Evolutionary conservation across 768 basidiomycete species (phyloP).

Genomic region (Pulveroboletus sp.): DNA sequence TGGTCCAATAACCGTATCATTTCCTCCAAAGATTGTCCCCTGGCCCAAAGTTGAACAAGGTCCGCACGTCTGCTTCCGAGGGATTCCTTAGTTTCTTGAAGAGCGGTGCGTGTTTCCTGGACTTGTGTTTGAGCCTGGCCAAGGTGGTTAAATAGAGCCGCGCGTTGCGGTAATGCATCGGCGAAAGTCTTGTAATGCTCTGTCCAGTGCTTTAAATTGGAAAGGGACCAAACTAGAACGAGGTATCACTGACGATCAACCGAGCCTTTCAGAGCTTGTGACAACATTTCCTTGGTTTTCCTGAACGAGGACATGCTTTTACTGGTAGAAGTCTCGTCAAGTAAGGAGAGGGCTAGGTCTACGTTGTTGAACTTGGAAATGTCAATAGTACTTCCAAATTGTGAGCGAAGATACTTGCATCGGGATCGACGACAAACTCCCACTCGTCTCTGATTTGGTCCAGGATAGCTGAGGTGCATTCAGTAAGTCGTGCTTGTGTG

Average conservation of each 20-base stretch:
- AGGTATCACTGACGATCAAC: conserved; percentile 65
- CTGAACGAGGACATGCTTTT: conserved; percentile 77
- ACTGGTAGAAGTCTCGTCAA: conserved; percentile 70
- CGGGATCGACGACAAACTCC: conserved; percentile 80
- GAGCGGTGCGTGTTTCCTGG: conserved; percentile 56
- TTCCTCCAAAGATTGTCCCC: conserved; percentile 89
- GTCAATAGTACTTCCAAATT: conserved; percentile 5
- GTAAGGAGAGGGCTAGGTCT: conserved; percentile 83
- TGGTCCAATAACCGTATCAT: conserved; percentile 94
- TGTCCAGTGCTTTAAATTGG: conserved; percentile 27
- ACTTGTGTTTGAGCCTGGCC: conserved; percentile 71
- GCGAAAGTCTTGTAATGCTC: conserved; percentile 94
- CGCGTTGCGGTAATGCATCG: conserved; percentile 88
- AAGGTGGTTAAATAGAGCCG: conserved; percentile 69
- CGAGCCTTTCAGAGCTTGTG: conserved; percentile 77
- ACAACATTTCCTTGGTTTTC: conserved; percentile 69
- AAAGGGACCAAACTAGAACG: conserved; percentile 1
- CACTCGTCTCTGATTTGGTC: conserved; percentile 86
- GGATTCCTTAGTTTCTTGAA: conserved; percentile 77
- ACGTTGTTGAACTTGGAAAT: conserved; percentile 81
- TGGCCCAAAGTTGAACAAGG: conserved; percentile 82
- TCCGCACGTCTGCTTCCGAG: conserved; percentile 82
- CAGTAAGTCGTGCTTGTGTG: conserved; percentile 1
- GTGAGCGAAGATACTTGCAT: conserved; percentile 44
- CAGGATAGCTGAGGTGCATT: conserved; percentile 55